phyloP scores from a whole-genome alignment of 768 basidiomycete species.

The Rhodotorula toruloides region DNA sequence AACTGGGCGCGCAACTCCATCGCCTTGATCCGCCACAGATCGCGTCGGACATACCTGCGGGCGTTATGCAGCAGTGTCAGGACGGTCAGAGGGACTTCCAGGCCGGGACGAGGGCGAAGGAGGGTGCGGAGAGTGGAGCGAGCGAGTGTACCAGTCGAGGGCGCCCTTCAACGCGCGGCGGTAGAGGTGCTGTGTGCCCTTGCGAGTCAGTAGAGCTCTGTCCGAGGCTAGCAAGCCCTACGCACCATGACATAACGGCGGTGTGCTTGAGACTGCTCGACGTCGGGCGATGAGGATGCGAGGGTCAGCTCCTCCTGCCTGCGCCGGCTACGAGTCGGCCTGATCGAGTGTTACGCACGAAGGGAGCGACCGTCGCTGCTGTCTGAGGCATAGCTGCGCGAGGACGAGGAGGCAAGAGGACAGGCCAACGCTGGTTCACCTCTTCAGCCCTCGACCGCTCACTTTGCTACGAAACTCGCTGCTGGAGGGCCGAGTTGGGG shows the following conservation, averaged over 20 bases:
- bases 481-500: too few relatives aligned
- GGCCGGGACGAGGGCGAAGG: background rate
- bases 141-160: conserved; percentile 67
- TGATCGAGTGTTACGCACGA: conserved; percentile 9
- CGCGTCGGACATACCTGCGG: conserved; percentile 56
- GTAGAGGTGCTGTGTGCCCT: conserved; percentile 72
- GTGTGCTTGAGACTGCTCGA: conserved; percentile 38
- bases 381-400: conserved; percentile 3
- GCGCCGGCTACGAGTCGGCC: rapidly evolving
- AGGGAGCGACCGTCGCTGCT: conserved; percentile 25
- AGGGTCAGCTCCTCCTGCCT: background rate
- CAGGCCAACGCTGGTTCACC: background rate
- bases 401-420: background rate
- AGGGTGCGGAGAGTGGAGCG: background rate
- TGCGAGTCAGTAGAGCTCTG: background rate
- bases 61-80: too few relatives aligned
- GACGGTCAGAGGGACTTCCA: conserved; percentile 55
- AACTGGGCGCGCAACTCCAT: conserved; percentile 85
- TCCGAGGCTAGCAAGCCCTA: background rate
- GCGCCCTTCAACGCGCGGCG: conserved; percentile 77
- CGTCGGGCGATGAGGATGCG: background rate
- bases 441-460: background rate
- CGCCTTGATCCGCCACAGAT: conserved; percentile 79
- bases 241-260: conserved; percentile 39
- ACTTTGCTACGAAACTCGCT: too few relatives aligned